phyloP scores from a whole-genome alignment of 208 protist species.

The Pavlovales sp. region DNA sequence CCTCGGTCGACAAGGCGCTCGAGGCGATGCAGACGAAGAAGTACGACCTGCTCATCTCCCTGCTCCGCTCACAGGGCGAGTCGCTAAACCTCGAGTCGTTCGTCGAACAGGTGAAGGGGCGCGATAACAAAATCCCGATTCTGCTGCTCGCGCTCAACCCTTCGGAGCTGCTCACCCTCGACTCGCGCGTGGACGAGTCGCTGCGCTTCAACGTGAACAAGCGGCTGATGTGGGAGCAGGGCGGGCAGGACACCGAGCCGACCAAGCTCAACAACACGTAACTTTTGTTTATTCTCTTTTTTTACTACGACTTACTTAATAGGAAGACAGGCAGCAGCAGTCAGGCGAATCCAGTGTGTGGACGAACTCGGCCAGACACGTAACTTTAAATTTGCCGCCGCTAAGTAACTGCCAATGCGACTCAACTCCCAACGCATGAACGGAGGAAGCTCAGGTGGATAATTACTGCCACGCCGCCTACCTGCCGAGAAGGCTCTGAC shows the following conservation, averaged over 20 bases:
- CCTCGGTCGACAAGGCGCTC: not conserved
- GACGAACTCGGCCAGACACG: too few relatives aligned
- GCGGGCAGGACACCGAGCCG: not conserved
- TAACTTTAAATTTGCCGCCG: too few relatives aligned
- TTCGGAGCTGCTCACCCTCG: slow-evolving; percentile 9
- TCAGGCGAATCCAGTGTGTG: too few relatives aligned
- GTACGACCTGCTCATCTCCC: slow-evolving; percentile 40
- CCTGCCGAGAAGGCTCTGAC: too few relatives aligned
- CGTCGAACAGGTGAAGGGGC: not conserved
- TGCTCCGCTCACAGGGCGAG: not conserved
- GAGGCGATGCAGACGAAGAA: not conserved
- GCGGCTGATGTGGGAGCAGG: slow-evolving; percentile 27
- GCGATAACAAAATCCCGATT: slow-evolving; percentile 2
- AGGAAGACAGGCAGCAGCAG: too few relatives aligned
- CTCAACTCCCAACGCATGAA: too few relatives aligned
- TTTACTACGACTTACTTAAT: too few relatives aligned
- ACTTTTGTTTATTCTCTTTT: too few relatives aligned
- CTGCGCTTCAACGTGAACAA: slow-evolving; percentile 39
- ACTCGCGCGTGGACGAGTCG: slow-evolving; percentile 5
- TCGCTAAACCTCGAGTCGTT: not conserved
- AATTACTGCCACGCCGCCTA: too few relatives aligned
- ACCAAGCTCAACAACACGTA: not conserved
- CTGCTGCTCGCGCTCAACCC: slow-evolving; percentile 37
- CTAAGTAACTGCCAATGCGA: too few relatives aligned
- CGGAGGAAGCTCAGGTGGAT: too few relatives aligned